Evolutionary conservation across 495 filamentous ascomycete species (phyloP).

Genomic region (Evernia prunastri): DNA sequence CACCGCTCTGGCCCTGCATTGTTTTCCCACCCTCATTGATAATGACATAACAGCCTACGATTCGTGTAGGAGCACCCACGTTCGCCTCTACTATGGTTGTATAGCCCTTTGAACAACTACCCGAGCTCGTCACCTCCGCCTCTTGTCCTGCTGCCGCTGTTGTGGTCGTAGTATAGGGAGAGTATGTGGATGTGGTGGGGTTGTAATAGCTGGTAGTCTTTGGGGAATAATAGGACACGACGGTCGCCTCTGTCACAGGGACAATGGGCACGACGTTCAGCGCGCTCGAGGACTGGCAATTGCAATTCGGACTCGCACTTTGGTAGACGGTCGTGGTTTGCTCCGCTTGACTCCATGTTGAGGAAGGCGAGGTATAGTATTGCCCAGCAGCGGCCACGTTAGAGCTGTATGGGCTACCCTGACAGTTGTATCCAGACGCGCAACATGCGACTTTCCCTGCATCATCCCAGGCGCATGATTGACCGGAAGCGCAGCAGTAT

Average conservation of each 20-base stretch:
- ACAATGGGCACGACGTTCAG: constrained; percentile 13
- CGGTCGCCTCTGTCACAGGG: constrained; percentile 16
- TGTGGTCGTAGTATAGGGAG: constrained; percentile 7
- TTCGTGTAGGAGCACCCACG: constrained; percentile 15
- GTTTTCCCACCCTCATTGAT: constrained; percentile 13
- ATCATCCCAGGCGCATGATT: constrained; percentile 23
- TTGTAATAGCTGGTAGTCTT: constrained; percentile 11
- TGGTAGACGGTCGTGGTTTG: constrained; percentile 19
- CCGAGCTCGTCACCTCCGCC: constrained; percentile 9
- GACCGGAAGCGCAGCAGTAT: constrained; percentile 18
- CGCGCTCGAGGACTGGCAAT: neutral
- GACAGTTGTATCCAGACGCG: constrained; percentile 15
- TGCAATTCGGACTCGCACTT: neutral
- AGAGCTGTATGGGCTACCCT: constrained; percentile 14
- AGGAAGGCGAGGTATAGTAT: constrained; percentile 7
- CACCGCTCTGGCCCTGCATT: neutral
- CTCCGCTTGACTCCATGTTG: constrained; percentile 6
- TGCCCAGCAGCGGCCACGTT: constrained; percentile 12
- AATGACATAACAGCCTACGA: constrained; percentile 22
- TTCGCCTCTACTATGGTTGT: constrained; percentile 18
- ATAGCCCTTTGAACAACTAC: constrained; percentile 13
- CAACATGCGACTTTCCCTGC: constrained; percentile 22
- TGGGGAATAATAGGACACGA: constrained; percentile 3
- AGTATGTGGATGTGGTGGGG: neutral
- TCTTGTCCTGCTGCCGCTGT: constrained; percentile 9